Evolutionary conservation across 2,329 filamentous ascomycete genomes (phyloP).

Genomic region (Colletotrichum falcatum): DNA sequence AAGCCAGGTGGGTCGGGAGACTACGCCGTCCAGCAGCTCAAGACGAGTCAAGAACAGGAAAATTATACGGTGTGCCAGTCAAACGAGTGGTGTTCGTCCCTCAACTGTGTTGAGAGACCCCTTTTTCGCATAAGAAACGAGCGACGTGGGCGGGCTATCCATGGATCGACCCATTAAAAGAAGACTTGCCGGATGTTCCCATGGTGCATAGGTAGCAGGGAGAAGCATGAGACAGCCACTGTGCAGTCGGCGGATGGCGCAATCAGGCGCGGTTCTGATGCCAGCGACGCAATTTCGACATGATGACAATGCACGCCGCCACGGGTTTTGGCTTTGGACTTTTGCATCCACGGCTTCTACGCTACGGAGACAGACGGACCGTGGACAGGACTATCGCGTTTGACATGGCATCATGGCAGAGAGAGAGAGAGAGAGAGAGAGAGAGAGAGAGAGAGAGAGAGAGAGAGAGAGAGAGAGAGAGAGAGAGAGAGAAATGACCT

Average conservation of each 20-base stretch:
- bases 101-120: conserved; percentile 25
- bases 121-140: conserved; percentile 16
- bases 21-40: conserved; percentile 36
- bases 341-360: not conserved
- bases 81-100: conserved; percentile 40
- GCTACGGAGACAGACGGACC: not conserved
- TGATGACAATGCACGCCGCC: conserved; percentile 11
- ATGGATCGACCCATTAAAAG: conserved; percentile 26
- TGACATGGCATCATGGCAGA: not conserved
- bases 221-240: conserved; percentile 18
- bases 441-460: not conserved
- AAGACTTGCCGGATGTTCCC: conserved; percentile 41
- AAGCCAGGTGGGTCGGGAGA: conserved; percentile 39
- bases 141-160: conserved; percentile 4
- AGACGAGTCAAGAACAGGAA: conserved; percentile 41
- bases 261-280: conserved; percentile 39
- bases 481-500: not conserved
- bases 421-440: not conserved
- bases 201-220: not conserved
- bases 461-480: too few relatives aligned
- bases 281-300: conserved; percentile 36
- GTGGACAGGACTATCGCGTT: not conserved
- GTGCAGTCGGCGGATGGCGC: conserved; percentile 34
- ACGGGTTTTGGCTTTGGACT: not conserved
- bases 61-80: conserved; percentile 21